Evolutionary conservation across 768 basidiomycete species (phyloP).

Genomic region (Russula griseocarnosa): DNA sequence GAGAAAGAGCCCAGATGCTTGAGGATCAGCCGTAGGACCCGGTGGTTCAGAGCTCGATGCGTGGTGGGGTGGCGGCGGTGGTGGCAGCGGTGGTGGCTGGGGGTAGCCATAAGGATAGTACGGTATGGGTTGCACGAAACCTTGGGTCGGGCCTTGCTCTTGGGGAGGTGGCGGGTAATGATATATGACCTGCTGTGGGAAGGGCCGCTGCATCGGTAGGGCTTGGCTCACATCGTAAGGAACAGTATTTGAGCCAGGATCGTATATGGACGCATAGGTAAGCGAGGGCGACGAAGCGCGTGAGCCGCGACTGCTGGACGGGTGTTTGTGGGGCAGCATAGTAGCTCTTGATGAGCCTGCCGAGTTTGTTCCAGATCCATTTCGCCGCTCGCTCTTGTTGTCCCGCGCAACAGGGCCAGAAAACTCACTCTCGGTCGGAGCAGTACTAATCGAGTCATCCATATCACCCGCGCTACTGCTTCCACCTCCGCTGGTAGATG

Average conservation of each 20-base stretch:
- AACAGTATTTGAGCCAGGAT: slow-evolving; percentile 43
- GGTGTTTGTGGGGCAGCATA: slow-evolving; percentile 46
- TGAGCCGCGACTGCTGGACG: slow-evolving; percentile 63
- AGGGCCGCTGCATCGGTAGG: slow-evolving; percentile 34
- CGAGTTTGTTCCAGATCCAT: slow-evolving; percentile 41
- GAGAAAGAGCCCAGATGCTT: slow-evolving; percentile 13
- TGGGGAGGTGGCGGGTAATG: slow-evolving; percentile 32
- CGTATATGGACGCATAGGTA: slow-evolving; percentile 70
- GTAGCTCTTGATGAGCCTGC: slow-evolving; percentile 58
- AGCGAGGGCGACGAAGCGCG: slow-evolving; percentile 74
- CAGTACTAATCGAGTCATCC: slow-evolving; percentile 67
- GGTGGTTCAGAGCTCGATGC: slow-evolving; percentile 32
- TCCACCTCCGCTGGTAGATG: slow-evolving; percentile 49
- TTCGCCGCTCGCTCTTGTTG: slow-evolving; percentile 50
- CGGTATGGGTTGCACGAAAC: slow-evolving; percentile 27
- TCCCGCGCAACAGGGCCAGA: slow-evolving; percentile 57
- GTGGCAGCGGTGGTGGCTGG: slow-evolving; percentile 11
- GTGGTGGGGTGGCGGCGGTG: slow-evolving; percentile 18
- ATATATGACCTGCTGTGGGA: slow-evolving; percentile 33
- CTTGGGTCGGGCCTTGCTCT: slow-evolving; percentile 28
- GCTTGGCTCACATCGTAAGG: slow-evolving; percentile 33
- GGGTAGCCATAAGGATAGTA: slow-evolving; percentile 26
- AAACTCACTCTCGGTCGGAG: slow-evolving; percentile 80
- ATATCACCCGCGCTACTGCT: slow-evolving; percentile 61
- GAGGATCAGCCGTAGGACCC: slow-evolving; percentile 22